Conservation (phyloP, 2,329 filamentous ascomycete genomes). For the Fusarium sp. region DNA sequence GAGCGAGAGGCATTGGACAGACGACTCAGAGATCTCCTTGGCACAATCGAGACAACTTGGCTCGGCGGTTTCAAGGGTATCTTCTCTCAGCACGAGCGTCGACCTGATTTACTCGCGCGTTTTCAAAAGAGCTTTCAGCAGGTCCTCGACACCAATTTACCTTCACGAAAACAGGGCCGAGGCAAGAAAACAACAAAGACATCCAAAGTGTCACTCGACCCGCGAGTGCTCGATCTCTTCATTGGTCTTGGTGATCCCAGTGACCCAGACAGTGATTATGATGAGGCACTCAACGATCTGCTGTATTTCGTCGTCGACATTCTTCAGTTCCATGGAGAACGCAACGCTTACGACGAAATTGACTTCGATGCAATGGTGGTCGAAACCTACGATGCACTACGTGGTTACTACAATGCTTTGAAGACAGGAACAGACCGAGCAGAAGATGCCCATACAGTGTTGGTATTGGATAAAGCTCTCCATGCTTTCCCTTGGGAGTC, state of each 20-base stretch:
- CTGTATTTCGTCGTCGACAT: slow-evolving; percentile 98
- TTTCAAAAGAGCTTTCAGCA: slow-evolving; percentile 84
- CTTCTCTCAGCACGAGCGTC: slow-evolving; percentile 78
- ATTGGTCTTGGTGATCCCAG: slow-evolving; percentile 82
- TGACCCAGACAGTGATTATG: slow-evolving; percentile 75
- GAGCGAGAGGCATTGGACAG: slow-evolving; percentile 83
- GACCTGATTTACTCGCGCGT: slow-evolving; percentile 72
- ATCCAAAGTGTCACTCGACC: slow-evolving; percentile 62
- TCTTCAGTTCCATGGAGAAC: slow-evolving; percentile 94
- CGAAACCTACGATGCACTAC: slow-evolving; percentile 85
- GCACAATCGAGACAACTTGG: slow-evolving; percentile 93
- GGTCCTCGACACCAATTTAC: slow-evolving; percentile 85
- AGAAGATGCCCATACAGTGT: slow-evolving; percentile 75
- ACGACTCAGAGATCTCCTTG: slow-evolving; percentile 79
- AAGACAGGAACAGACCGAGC: slow-evolving; percentile 55
- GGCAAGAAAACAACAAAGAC: slow-evolving; percentile 63
- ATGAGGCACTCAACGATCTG: slow-evolving; percentile 90
- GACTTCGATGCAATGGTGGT: slow-evolving; percentile 94
- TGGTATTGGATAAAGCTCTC: slow-evolving; percentile 90
- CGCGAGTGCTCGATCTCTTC: slow-evolving; percentile 84
- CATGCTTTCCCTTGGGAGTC: slow-evolving; percentile 98
- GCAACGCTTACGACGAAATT: slow-evolving; percentile 96
- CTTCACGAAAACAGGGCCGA: slow-evolving; percentile 76
- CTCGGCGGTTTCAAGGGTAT: slow-evolving; percentile 94
- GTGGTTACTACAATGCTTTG: slow-evolving; percentile 74